These are phyloP conservation scores for Boletus speciosus DNA, from an alignment of 768 basidiomycete species.

Conservation along the genomic window DNA sequence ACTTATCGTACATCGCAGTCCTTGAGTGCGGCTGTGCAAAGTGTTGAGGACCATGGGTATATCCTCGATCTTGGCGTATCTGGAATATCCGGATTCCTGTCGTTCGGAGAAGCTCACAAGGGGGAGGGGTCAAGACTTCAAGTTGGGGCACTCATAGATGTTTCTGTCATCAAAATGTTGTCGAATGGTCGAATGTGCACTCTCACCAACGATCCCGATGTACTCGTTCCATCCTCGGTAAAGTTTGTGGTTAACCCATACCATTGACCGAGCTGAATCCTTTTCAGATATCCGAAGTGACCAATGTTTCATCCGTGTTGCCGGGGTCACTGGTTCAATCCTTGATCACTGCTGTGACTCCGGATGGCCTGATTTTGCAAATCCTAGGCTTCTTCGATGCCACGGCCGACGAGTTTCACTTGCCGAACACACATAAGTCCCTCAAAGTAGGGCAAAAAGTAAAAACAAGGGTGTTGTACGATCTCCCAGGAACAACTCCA, in stretches of 20 bases:
- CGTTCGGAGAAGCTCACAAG: slow-evolving; percentile 66
- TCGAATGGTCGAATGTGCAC: slow-evolving; percentile 78
- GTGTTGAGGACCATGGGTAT: slow-evolving; percentile 94
- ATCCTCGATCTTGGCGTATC: slow-evolving; percentile 79
- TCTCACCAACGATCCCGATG: slow-evolving; percentile 52
- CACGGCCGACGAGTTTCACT: slow-evolving; percentile 79
- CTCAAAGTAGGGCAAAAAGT: slow-evolving; percentile 72
- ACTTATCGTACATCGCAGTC: slow-evolving; percentile 43
- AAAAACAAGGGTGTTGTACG: slow-evolving; percentile 81
- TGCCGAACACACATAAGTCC: slow-evolving; percentile 42
- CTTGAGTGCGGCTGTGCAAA: slow-evolving; percentile 72
- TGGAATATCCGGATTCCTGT: slow-evolving; percentile 79
- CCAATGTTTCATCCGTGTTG: slow-evolving; percentile 74
- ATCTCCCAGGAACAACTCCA: slow-evolving; percentile 63
- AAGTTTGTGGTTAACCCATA: slow-evolving; percentile 21
- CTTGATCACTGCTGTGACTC: slow-evolving; percentile 71
- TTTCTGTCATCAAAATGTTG: slow-evolving; percentile 63
- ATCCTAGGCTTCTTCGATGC: slow-evolving; percentile 91
- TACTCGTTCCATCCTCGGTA: slow-evolving; percentile 55
- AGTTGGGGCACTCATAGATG: slow-evolving; percentile 66
- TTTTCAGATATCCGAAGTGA: slow-evolving; percentile 68
- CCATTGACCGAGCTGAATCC: background rate
- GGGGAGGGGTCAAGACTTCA: slow-evolving; percentile 38
- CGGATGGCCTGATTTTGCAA: slow-evolving; percentile 81
- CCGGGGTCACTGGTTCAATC: slow-evolving; percentile 83